Conservation (phyloP, 176 grass and related monocot genomes). For the Cenchrus fungigraminus region DNA sequence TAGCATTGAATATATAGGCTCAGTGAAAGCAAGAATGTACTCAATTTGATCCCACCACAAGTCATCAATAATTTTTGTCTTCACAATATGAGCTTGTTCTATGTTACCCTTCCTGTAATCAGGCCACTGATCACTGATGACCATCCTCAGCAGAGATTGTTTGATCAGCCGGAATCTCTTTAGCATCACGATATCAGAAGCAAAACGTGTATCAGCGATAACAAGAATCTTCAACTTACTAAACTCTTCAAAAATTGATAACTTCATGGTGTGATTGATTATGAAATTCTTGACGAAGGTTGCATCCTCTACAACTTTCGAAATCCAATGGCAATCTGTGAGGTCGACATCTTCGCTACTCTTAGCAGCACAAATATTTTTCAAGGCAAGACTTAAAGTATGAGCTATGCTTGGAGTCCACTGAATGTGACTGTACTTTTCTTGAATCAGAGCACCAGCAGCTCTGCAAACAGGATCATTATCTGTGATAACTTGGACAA, state of each 20-base stretch:
- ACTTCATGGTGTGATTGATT: neutral
- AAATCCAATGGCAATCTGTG: constrained; percentile 14
- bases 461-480: constrained; percentile 14
- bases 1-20: neutral
- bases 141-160: constrained; percentile 7
- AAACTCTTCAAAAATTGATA: neutral
- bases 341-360: neutral
- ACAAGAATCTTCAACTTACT: constrained; percentile 8
- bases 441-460: constrained; percentile 12
- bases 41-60: constrained; percentile 32
- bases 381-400: constrained; percentile 24
- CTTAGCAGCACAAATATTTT: constrained; percentile 4
- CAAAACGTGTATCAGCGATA: neutral
- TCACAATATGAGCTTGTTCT: neutral
- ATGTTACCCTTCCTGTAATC: neutral
- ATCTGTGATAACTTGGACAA: constrained; percentile 21
- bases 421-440: neutral
- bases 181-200: constrained; percentile 20
- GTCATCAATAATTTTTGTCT: neutral
- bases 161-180: constrained; percentile 20
- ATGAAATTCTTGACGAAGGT: constrained; percentile 19
- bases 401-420: neutral
- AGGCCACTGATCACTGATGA: neutral
- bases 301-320: neutral
- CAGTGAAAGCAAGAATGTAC: constrained; percentile 2